phyloP scores from a whole-genome alignment of 371 early-diverging fungal species.

The Choanephora cucurbitarum region DNA sequence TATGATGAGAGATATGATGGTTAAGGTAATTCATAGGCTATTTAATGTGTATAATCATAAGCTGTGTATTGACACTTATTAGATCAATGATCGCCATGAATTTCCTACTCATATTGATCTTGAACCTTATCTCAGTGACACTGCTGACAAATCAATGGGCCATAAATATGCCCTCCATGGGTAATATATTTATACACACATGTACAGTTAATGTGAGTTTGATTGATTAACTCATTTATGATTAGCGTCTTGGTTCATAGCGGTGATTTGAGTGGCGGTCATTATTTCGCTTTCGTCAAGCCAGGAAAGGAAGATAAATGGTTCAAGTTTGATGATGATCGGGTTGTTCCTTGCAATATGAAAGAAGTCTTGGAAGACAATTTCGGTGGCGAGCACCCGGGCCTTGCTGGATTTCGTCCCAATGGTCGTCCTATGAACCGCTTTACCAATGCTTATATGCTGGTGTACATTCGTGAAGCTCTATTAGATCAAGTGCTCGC shows the following conservation, averaged over 20 bases:
- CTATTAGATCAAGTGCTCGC: constrained; percentile 72
- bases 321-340: constrained; percentile 96
- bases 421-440: constrained; percentile 55
- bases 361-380: constrained; percentile 95
- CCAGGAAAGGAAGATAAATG: constrained; percentile 80
- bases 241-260: constrained; percentile 93
- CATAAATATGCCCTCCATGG: constrained; percentile 87
- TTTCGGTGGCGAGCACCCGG: constrained; percentile 83
- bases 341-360: constrained; percentile 81
- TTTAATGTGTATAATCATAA: background rate
- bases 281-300: constrained; percentile 93
- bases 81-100: constrained; percentile 96
- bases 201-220: background rate
- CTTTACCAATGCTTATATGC: constrained; percentile 96
- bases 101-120: constrained; percentile 90
- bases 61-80: constrained; percentile 4
- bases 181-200: constrained; percentile 32
- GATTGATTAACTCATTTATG: too few relatives aligned
- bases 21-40: constrained; percentile 68
- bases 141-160: constrained; percentile 63
- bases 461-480: constrained; percentile 89
- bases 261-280: constrained; percentile 95
- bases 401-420: constrained; percentile 21
- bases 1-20: constrained; percentile 84
- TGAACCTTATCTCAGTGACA: constrained; percentile 76